Evolutionary conservation across 2,329 filamentous ascomycete genomes (phyloP), one percentile per base, ranked within the genome.

Genomic region (Elsinoe fawcettii): DNA sequence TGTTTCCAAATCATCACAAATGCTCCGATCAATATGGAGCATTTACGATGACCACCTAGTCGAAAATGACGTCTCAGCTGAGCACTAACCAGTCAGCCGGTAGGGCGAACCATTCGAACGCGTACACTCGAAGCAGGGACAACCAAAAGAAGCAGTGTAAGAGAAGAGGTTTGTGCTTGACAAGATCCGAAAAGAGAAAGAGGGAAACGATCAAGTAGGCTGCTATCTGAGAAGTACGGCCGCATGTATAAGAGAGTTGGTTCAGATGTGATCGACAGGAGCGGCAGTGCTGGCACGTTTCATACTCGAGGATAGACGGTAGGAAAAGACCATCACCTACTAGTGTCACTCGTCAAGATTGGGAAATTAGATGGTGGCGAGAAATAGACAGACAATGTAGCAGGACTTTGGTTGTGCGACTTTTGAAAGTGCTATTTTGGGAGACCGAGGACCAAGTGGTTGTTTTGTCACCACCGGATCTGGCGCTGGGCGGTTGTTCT

Each of bases 351-450:
- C 18, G 5, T 44, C 41, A 44, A 44, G 18, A 44, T 8, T 44
- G 41, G 41, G 41, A 46, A 25, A 46, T 46, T 46, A 25, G 23
- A 25, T 27, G 23, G 41, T 46, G 41, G 41, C 41, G 11, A 46
- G 12, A 46, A 25, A 25, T n/a, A 46, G 23, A 46, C 18, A 23
- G 18, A 25, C 12, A 59, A 43, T 27, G 59, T 51, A 57, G 41
- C 55, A 44, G 36, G 36, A 32, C 56, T 58, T 37, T 56, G 49
- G 49, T 39, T 34, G 43, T 25, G 55, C 55, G n/a, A 22, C 49
- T 41, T 37, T 16, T 51, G 32, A 12, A n/a, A 46, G 8, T 46
- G 20, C 41, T 46, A 46, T 46, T 46, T 46, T 46, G 41, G 41
- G 41, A 46, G 41, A 18, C 41, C 41, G 20, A 46, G 41, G 41